Evolutionary conservation across 441 rosid genomes (phyloP).

Genomic region (Viola pubescens): DNA sequence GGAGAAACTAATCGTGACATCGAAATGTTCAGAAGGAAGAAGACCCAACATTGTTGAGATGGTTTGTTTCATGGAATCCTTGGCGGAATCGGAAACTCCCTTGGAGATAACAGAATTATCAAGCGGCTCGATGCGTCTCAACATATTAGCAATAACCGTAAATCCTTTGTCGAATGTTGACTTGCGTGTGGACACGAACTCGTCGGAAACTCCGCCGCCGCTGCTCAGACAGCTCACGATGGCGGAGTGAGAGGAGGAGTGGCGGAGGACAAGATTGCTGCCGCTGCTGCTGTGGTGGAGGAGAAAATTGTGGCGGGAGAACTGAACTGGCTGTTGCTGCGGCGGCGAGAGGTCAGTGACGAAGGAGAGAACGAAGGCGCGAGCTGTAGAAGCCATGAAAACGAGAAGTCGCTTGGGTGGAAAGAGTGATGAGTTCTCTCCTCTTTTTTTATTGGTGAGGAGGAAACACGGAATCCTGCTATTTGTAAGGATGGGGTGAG

Average conservation of each 20-base stretch:
- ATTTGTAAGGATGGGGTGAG: not conserved
- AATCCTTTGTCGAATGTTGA: slow-evolving; percentile 63
- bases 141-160: slow-evolving; percentile 62
- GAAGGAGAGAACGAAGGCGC: slow-evolving; percentile 51
- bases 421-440: not conserved
- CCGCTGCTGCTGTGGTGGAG: not conserved
- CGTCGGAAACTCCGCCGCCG: slow-evolving; percentile 68
- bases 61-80: slow-evolving; percentile 80
- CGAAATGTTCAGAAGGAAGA: slow-evolving; percentile 80
- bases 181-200: slow-evolving; percentile 66
- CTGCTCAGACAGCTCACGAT: slow-evolving; percentile 48
- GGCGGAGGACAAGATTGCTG: too few species aligned
- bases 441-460: not conserved
- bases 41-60: slow-evolving; percentile 80
- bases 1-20: slow-evolving; percentile 48
- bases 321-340: not conserved
- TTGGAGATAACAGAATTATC: slow-evolving; percentile 65
- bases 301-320: not conserved
- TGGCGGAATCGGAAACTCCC: slow-evolving; percentile 70
- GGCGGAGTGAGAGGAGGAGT: slow-evolving; percentile 1
- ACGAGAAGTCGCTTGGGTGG: not conserved
- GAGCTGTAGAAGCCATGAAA: slow-evolving; percentile 64
- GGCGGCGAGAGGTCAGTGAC: slow-evolving; percentile 24
- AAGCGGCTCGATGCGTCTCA: slow-evolving; percentile 65
- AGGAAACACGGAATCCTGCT: not conserved